A percentile compares a stretch with the other conserved stretches of the same genome.
Evolutionary conservation across 2,329 filamentous ascomycete species (phyloP).

Genomic region (Phialophora macrospora): DNA sequence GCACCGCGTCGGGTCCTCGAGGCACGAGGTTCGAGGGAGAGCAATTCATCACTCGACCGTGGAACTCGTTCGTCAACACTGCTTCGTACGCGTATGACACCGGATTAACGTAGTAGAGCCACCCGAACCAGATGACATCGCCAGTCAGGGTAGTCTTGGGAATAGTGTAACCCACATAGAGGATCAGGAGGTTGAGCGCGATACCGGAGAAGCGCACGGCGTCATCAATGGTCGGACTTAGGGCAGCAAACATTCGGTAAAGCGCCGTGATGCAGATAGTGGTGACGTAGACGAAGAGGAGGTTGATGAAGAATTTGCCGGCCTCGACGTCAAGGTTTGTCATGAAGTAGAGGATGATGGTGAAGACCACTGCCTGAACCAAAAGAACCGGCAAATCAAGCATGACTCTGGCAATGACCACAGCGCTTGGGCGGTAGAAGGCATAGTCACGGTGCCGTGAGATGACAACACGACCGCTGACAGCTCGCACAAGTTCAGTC

Average conservation of each 20-base stretch:
- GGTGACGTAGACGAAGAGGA: slow-evolving; percentile 67
- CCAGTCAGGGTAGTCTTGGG: slow-evolving; percentile 64
- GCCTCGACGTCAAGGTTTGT: slow-evolving; percentile 61
- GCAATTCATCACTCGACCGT: slow-evolving; percentile 62
- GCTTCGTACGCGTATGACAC: slow-evolving; percentile 68
- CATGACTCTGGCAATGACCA: slow-evolving; percentile 65
- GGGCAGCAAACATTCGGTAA: slow-evolving; percentile 69
- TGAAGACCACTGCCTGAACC: slow-evolving; percentile 64
- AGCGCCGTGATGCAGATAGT: slow-evolving; percentile 67
- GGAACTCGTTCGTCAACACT: slow-evolving; percentile 70
- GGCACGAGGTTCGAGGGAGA: slow-evolving; percentile 64
- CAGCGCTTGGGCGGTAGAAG: slow-evolving; percentile 71
- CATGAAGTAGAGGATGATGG: slow-evolving; percentile 70
- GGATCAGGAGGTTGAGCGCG: slow-evolving; percentile 64
- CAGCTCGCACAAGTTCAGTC: slow-evolving; percentile 76
- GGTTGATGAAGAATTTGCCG: slow-evolving; percentile 69
- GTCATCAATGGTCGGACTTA: slow-evolving; percentile 68
- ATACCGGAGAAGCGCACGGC: slow-evolving; percentile 69
- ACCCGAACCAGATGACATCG: slow-evolving; percentile 69
- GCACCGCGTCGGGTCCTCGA: slow-evolving; percentile 60
- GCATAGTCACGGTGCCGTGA: slow-evolving; percentile 70
- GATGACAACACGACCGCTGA: slow-evolving; percentile 71
- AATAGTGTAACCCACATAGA: slow-evolving; percentile 72
- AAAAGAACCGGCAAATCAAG: slow-evolving; percentile 67
- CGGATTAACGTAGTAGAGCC: slow-evolving; percentile 62